Percentiles rank a stretch among this genome's conserved stretches.
phyloP scores from a whole-genome alignment of 305 asterid species.

The Plantago coronopus region DNA sequence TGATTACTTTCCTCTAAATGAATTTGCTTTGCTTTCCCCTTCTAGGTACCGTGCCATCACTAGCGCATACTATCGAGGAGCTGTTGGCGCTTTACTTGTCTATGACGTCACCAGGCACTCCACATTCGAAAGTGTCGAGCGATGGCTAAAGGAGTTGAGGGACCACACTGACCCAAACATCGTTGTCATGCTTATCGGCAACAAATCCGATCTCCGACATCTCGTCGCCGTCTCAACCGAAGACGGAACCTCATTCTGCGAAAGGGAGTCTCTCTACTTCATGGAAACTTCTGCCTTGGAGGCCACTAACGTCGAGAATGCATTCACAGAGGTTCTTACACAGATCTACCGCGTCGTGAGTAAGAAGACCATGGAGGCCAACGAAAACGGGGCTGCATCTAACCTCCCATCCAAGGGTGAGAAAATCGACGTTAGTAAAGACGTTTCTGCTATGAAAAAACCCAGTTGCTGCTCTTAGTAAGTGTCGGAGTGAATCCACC shows the following conservation, averaged over 20 bases:
- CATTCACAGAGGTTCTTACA: constrained; percentile 71
- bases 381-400: constrained; percentile 40
- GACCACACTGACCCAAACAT: constrained; percentile 79
- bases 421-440: constrained; percentile 65
- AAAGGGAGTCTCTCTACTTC: constrained; percentile 72
- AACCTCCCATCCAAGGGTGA: constrained; percentile 60
- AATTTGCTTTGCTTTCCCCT: constrained; percentile 7
- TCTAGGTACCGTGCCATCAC: constrained; percentile 80
- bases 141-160: constrained; percentile 73
- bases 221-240: constrained; percentile 69
- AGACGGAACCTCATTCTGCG: constrained; percentile 62
- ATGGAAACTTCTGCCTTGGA: constrained; percentile 87
- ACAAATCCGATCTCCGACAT: constrained; percentile 81
- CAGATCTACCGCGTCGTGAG: constrained; percentile 59
- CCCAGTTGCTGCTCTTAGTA: constrained; percentile 57
- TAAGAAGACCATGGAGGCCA: constrained; percentile 63
- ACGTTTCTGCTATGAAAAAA: constrained; percentile 62
- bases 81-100: constrained; percentile 79
- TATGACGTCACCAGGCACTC: constrained; percentile 75
- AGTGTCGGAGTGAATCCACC: neutral
- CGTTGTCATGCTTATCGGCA: constrained; percentile 75
- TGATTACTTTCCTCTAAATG: neutral
- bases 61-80: constrained; percentile 85
- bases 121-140: constrained; percentile 64
- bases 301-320: constrained; percentile 61